These are phyloP conservation scores for Meredithiella fracta DNA, from an alignment of 2,329 filamentous ascomycete genomes.

Conservation along the genomic window DNA sequence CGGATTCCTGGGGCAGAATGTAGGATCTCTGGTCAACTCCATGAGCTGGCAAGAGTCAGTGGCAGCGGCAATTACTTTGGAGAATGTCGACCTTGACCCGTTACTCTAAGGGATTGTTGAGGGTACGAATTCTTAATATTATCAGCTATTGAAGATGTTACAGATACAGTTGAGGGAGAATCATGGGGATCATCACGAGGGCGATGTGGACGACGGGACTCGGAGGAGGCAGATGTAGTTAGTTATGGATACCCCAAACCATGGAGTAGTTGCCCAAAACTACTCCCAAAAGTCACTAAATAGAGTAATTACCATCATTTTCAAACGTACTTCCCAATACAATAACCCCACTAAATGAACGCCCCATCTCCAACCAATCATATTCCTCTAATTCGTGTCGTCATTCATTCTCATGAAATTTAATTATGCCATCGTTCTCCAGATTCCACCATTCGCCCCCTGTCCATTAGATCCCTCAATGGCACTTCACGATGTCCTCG, in stretches of 20 bases:
- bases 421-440: slow-evolving; percentile 6
- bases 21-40: background rate
- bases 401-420: background rate
- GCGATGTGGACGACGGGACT: no score
- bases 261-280: background rate
- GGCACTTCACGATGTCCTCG: background rate
- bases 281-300: background rate
- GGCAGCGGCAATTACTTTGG: slow-evolving; percentile 1
- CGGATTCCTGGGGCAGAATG: background rate
- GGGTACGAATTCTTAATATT: background rate
- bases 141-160: background rate
- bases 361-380: background rate
- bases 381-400: background rate
- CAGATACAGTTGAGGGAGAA: background rate
- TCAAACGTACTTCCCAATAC: no score
- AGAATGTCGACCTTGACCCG: background rate
- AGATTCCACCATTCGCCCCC: slow-evolving; percentile 10
- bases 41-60: slow-evolving; percentile 2
- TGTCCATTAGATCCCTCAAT: background rate
- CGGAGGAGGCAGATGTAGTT: no score
- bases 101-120: background rate
- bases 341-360: no score
- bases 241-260: background rate
- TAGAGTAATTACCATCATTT: background rate
- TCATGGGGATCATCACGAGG: no score